These are phyloP conservation scores for Yamadazyma friedrichii DNA, from an alignment of 1,139 yeast genomes.

Conservation along the genomic window DNA sequence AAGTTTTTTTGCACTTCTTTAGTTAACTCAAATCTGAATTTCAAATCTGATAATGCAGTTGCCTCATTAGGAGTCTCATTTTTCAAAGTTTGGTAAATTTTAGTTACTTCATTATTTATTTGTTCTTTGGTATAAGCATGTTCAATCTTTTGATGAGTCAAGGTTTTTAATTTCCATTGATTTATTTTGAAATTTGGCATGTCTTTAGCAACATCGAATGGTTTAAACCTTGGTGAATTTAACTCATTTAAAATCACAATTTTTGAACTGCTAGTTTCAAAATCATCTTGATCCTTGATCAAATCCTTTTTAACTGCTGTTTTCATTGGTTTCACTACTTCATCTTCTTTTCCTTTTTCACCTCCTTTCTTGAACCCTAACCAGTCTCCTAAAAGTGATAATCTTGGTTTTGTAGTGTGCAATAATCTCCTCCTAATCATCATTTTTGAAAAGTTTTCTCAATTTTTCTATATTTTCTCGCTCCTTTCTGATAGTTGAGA, in stretches of 20 bases:
- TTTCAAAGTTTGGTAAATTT: constrained; percentile 25
- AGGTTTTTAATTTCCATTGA: constrained; percentile 35
- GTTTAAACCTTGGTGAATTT: constrained; percentile 33
- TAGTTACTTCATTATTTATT: constrained; percentile 24
- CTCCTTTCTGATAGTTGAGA: too few species aligned
- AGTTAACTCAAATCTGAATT: constrained; percentile 55
- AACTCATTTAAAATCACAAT: constrained; percentile 36
- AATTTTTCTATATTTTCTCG: too few species aligned
- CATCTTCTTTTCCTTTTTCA: neutral
- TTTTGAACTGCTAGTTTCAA: constrained; percentile 32
- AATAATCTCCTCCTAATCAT: constrained; percentile 11
- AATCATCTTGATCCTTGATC: constrained; percentile 41
- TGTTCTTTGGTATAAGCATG: constrained; percentile 25
- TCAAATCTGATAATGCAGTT: constrained; percentile 43
- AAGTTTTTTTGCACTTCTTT: constrained; percentile 59
- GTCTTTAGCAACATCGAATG: constrained; percentile 28
- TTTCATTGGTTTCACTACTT: constrained; percentile 9
- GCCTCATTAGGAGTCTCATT: constrained; percentile 16
- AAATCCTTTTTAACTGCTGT: constrained; percentile 29
- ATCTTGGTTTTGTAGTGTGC: constrained; percentile 12
- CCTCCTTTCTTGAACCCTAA: constrained; percentile 18
- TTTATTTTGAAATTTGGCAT: constrained; percentile 35
- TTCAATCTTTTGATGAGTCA: constrained; percentile 29
- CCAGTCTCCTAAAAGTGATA: constrained; percentile 21
- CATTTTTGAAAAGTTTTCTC: constrained; percentile 7